Evolutionary conservation across 176 grass and related monocot species (phyloP).

Genomic region (Leersia perrieri): DNA sequence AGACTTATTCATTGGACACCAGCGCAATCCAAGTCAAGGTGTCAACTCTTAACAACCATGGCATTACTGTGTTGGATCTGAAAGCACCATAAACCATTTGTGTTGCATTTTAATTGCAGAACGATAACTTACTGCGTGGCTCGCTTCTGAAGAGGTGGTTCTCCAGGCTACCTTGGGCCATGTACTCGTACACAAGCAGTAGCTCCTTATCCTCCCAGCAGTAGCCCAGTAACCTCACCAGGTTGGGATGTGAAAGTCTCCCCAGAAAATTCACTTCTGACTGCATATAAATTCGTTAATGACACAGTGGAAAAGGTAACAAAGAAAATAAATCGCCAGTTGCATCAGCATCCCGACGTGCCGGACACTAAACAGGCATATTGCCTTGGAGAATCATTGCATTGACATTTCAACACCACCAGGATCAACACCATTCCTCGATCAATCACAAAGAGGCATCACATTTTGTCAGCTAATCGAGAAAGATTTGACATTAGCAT

Average conservation of each 20-base stretch:
- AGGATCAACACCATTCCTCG: neutral
- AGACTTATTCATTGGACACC: neutral
- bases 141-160: conserved; percentile 70
- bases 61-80: no score
- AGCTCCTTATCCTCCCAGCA: conserved; percentile 70
- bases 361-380: neutral
- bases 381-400: neutral
- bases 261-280: conserved; percentile 72
- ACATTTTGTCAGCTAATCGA: neutral
- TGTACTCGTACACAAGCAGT: conserved; percentile 75
- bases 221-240: conserved; percentile 69
- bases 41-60: neutral
- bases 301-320: neutral
- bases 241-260: conserved; percentile 63
- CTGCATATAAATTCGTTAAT: conserved; percentile 19
- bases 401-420: neutral
- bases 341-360: conserved; percentile 16
- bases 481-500: neutral
- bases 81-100: neutral
- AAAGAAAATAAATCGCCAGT: neutral
- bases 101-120: no score
- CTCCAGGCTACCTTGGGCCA: conserved; percentile 76
- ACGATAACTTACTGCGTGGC: conserved; percentile 33
- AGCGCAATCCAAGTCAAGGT: neutral
- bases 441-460: neutral